These are phyloP conservation scores for Orbilia javanica DNA, from an alignment of 2,329 filamentous ascomycete genomes.

Conservation along the genomic window DNA sequence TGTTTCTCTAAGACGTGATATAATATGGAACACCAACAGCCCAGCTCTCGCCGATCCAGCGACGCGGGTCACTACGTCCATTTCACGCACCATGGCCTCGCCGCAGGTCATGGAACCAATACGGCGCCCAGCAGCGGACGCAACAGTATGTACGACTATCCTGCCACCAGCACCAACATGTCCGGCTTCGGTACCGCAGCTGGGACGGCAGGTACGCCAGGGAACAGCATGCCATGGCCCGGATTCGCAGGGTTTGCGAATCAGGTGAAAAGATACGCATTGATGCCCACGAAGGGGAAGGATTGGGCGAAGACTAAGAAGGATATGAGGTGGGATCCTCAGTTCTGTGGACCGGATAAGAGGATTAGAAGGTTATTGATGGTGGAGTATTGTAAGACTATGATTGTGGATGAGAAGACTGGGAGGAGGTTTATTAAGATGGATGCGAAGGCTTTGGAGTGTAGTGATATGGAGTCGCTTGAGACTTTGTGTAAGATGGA, in stretches of 20 bases:
- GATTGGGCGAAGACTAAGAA: constrained; percentile 56
- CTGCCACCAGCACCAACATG: constrained; percentile 32
- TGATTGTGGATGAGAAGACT: constrained; percentile 46
- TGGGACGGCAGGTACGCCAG: background rate
- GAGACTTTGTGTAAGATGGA: constrained; percentile 59
- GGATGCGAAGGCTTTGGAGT: constrained; percentile 51
- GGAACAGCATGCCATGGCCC: background rate
- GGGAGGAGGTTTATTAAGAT: constrained; percentile 58
- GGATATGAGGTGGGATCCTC: constrained; percentile 54
- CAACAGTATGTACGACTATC: constrained; percentile 50
- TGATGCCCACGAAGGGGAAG: constrained; percentile 58
- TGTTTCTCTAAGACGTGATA: constrained; percentile 3
- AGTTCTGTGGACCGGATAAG: constrained; percentile 50
- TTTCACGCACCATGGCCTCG: constrained; percentile 40
- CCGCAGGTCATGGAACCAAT: constrained; percentile 4
- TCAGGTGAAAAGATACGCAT: constrained; percentile 34
- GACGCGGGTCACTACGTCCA: constrained; percentile 50
- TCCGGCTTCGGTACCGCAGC: constrained; percentile 26
- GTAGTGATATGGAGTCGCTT: constrained; percentile 32
- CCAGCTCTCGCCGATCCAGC: constrained; percentile 43
- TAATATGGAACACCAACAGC: constrained; percentile 28
- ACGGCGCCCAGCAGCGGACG: constrained; percentile 43
- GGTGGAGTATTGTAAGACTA: constrained; percentile 68
- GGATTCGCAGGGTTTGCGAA: background rate
- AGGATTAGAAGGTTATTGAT: constrained; percentile 66